Evolutionary conservation across 2,329 filamentous ascomycete genomes (phyloP), one percentile per base, ranked within the genome.

Genomic region (Thelonectria discophora): DNA sequence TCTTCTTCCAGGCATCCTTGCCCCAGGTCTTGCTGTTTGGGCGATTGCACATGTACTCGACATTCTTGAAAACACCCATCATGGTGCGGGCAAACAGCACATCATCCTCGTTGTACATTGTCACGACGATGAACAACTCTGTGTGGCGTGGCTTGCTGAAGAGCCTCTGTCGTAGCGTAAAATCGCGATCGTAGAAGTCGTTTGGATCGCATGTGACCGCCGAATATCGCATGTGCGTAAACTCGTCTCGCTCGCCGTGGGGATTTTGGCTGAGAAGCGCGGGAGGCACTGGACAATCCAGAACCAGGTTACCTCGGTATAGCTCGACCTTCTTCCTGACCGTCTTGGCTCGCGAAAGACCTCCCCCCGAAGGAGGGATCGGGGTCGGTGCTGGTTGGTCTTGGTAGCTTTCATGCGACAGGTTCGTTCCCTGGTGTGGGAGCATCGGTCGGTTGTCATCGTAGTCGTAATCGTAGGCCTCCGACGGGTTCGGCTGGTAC

Each of bases 81-180:
- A 99, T 92, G 5, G 95, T 98, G 43, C 95, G 89, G 21, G 95
- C 93, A 75, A 99, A 97, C 62, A 97, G 83, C 67, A 98, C 89
- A 72, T 99, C 95, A 76, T 99, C 94, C 74, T 99, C 95, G 74
- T 99, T 99, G 82, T 99, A 99, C 94, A 97, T 97, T 60, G 94
- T 98, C 55, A 98, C 88, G 34, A 94, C 94, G 72, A 98, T 97
- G 78, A 98, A 97, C 2, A 98, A 82, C 79, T 98, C 94, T 0
- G 94, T 97, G 73, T 97, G 92, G 56, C 94, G 86, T 3, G 93
- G 90, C 77, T 97, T 97, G 58, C 92, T 93, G 74, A 97, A 97
- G 21, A 98, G 86, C 74, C 88, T 90, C 78, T 98, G 94, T 65
- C 94, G 91, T 61, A 98, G 80, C 1, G 94, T 97, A 71, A 97